A percentile compares a stretch with the other conserved stretches of the same genome.
Evolutionary conservation across 2,329 filamentous ascomycete species (phyloP).

Genomic region (Alternaria brassicae): DNA sequence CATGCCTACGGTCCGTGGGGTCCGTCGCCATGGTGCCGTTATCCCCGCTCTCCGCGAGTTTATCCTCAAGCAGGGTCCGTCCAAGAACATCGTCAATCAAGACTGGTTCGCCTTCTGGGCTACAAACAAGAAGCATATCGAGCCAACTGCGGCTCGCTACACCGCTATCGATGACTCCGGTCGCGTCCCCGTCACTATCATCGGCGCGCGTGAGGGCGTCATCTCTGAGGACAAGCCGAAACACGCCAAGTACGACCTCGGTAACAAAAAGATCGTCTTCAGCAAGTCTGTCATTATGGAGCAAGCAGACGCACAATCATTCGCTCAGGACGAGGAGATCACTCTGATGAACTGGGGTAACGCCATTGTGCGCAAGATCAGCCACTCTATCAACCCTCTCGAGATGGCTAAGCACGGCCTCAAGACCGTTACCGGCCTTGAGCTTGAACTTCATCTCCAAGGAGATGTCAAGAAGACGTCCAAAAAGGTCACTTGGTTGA

Average conservation of each 20-base stretch:
- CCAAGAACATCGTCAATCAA: conserved; percentile 82
- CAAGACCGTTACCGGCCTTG: conserved; percentile 69
- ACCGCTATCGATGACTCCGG: conserved; percentile 71
- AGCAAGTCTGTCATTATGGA: conserved; percentile 80
- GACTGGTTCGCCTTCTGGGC: conserved; percentile 75
- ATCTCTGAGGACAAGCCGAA: conserved; percentile 79
- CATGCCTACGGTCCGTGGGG: conserved; percentile 84
- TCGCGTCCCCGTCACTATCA: conserved; percentile 73
- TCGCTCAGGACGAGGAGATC: conserved; percentile 86
- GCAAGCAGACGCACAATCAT: conserved; percentile 82
- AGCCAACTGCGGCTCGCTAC: conserved; percentile 57
- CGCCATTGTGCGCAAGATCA: conserved; percentile 75
- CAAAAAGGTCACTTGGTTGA: conserved; percentile 97
- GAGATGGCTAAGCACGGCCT: conserved; percentile 51
- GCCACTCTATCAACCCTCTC: conserved; percentile 59
- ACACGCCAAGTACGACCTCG: conserved; percentile 89
- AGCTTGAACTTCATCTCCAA: conserved; percentile 85
- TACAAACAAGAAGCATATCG: conserved; percentile 62
- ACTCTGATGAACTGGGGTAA: conserved; percentile 98
- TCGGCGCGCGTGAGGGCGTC: conserved; percentile 62
- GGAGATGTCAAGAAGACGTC: conserved; percentile 94
- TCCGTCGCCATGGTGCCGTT: conserved; percentile 79
- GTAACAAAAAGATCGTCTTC: conserved; percentile 84
- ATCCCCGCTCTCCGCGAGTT: conserved; percentile 81
- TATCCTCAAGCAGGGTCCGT: conserved; percentile 83